phyloP scores from a whole-genome alignment of 352 stramenopile genomes.

The Pythium aquatile region DNA sequence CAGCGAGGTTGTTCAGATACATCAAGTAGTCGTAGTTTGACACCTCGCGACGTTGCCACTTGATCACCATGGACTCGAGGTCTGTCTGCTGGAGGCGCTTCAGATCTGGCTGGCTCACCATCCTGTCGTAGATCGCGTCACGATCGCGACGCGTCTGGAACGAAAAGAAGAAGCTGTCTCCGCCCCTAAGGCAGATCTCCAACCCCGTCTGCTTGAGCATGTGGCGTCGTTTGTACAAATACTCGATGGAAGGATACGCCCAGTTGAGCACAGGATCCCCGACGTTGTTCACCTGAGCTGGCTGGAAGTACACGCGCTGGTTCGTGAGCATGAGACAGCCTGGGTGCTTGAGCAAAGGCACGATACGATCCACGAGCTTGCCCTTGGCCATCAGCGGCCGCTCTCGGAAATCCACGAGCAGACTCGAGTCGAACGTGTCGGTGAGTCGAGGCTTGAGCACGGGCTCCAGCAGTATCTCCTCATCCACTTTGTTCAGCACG shows the following conservation, averaged over 20 bases:
- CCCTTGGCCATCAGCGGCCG: conserved; percentile 64
- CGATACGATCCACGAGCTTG: conserved; percentile 87
- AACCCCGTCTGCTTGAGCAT: conserved; percentile 89
- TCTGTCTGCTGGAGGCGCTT: conserved; percentile 60
- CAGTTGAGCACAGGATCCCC: conserved; percentile 86
- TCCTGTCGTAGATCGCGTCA: conserved; percentile 85
- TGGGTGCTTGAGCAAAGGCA: conserved; percentile 89
- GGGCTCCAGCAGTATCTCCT: conserved; percentile 71
- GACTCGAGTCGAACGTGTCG: conserved; percentile 84
- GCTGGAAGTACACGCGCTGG: conserved; percentile 88
- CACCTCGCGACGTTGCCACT: conserved; percentile 85
- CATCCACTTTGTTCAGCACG: conserved; percentile 85
- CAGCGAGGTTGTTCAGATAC: conserved; percentile 87
- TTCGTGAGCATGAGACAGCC: conserved; percentile 92
- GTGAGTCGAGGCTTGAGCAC: conserved; percentile 71
- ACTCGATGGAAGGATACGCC: conserved; percentile 74
- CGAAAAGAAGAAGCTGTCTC: conserved; percentile 78
- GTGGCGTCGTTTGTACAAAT: conserved; percentile 86
- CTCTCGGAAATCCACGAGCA: conserved; percentile 90
- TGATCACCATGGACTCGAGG: conserved; percentile 73
- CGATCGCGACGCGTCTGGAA: conserved; percentile 69
- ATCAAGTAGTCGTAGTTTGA: conserved; percentile 95
- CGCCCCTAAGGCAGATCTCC: conserved; percentile 80
- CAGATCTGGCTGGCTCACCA: conserved; percentile 72
- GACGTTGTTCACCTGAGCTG: conserved; percentile 91